phyloP scores from a whole-genome alignment of 108 stramenopile species.

The Chaetoceros tenuissimus region DNA sequence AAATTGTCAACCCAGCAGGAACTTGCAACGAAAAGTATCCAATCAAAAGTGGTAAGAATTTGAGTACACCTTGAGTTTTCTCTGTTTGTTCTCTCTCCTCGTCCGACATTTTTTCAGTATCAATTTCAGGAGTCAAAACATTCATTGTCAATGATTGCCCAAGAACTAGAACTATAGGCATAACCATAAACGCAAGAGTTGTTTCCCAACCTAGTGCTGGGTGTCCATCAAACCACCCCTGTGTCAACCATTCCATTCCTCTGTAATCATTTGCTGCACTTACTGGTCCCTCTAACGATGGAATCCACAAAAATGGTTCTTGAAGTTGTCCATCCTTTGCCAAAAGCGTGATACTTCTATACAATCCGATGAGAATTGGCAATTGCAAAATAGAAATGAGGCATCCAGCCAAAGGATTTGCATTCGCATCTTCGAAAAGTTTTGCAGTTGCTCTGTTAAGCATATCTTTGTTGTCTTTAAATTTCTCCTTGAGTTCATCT shows the following conservation, averaged over 20 bases:
- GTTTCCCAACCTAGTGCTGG: conserved; percentile 90
- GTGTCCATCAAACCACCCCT: conserved; percentile 55
- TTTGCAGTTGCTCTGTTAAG: conserved; percentile 86
- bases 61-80: conserved; percentile 62
- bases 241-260: conserved; percentile 76
- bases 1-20: conserved; percentile 92
- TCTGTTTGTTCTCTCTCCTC: conserved; percentile 62
- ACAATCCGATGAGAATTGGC: conserved; percentile 90
- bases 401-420: conserved; percentile 94
- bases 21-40: conserved; percentile 92
- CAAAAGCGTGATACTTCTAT: conserved; percentile 80
- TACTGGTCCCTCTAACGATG: conserved; percentile 88
- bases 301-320: conserved; percentile 94
- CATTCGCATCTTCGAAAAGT: conserved; percentile 85
- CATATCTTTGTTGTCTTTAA: conserved; percentile 76
- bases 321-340: conserved; percentile 75
- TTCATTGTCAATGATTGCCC: conserved; percentile 82
- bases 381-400: conserved; percentile 81
- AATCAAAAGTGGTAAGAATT: conserved; percentile 90
- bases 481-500: conserved; percentile 86
- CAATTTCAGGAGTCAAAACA: conserved; percentile 67
- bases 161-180: conserved; percentile 85
- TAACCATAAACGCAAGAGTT: conserved; percentile 79
- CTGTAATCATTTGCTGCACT: conserved; percentile 61
- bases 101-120: conserved; percentile 42